These are phyloP conservation scores for Cutaneotrichosporon cutaneum DNA, from an alignment of 1,284 basidiomycete species.

Conservation along the genomic window DNA sequence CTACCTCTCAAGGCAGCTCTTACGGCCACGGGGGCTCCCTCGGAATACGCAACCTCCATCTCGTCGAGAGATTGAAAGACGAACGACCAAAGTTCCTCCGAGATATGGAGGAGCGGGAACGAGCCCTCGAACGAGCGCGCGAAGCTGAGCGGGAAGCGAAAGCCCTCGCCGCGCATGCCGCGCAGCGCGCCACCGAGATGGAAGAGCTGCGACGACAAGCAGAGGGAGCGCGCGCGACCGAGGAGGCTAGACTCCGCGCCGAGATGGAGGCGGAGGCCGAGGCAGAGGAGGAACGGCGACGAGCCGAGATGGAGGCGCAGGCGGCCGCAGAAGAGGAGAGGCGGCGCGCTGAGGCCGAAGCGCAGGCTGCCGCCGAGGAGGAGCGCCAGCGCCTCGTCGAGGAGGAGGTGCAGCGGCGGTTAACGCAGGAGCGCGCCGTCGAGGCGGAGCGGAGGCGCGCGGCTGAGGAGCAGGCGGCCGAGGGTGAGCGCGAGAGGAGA, in stretches of 20 bases:
- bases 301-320: not conserved
- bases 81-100: constrained; percentile 34
- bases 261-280: constrained; percentile 6
- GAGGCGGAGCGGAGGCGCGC: constrained; percentile 23
- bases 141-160: constrained; percentile 6
- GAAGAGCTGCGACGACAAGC: constrained; percentile 3
- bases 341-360: constrained; percentile 39
- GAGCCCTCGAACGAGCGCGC: not conserved
- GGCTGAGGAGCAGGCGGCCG: not conserved
- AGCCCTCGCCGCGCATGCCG: constrained; percentile 1
- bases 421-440: constrained; percentile 38
- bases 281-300: not conserved
- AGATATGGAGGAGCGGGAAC: constrained; percentile 30
- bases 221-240: not conserved
- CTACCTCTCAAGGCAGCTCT: not conserved
- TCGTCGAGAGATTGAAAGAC: constrained; percentile 35
- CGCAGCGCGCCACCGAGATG: not conserved
- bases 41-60: constrained; percentile 36
- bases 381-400: constrained; percentile 24
- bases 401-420: constrained; percentile 42
- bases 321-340: constrained; percentile 31
- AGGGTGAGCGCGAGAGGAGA: not conserved
- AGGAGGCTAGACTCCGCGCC: constrained; percentile 2
- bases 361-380: constrained; percentile 30
- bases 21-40: not conserved